phyloP scores from a whole-genome alignment of 305 asterid genomes.

The Ajuga reptans region DNA sequence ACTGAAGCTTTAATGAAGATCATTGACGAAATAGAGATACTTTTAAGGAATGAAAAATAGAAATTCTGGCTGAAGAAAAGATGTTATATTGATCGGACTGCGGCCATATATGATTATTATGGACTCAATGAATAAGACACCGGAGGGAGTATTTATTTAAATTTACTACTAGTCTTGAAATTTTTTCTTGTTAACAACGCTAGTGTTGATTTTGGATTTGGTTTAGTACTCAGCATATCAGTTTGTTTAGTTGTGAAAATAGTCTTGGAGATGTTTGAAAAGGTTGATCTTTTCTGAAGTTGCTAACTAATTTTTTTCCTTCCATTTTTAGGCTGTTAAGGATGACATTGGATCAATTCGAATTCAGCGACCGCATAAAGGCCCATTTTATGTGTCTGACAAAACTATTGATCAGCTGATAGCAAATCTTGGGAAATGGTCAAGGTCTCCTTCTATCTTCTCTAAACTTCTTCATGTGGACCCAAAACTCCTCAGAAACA shows the following conservation, averaged over 20 bases:
- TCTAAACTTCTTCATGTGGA: not conserved
- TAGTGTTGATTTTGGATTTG: slow-evolving; percentile 4
- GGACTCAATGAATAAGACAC: not conserved
- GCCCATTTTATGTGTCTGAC: slow-evolving; percentile 91
- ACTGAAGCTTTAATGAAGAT: not conserved
- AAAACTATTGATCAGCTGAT: slow-evolving; percentile 89
- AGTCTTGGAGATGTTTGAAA: slow-evolving; percentile 4
- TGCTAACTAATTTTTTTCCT: slow-evolving; percentile 3
- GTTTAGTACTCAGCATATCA: not conserved
- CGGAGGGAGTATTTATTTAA: not conserved
- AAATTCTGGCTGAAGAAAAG: slow-evolving; percentile 3
- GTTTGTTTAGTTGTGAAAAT: not conserved
- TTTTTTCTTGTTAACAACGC: not conserved
- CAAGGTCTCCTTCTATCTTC: slow-evolving; percentile 49
- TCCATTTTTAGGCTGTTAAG: slow-evolving; percentile 61
- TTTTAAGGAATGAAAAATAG: not conserved
- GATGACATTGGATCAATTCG: slow-evolving; percentile 88
- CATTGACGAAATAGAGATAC: not conserved
- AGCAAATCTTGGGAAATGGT: slow-evolving; percentile 95
- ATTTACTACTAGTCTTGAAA: not conserved
- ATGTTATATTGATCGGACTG: not conserved
- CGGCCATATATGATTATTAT: not conserved
- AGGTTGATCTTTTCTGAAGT: not conserved
- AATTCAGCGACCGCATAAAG: slow-evolving; percentile 84
- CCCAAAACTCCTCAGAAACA: not conserved